Base-by-base conservation (phyloP, 1,139 yeast species). In the Blastobotrys arbuscula region DNA sequence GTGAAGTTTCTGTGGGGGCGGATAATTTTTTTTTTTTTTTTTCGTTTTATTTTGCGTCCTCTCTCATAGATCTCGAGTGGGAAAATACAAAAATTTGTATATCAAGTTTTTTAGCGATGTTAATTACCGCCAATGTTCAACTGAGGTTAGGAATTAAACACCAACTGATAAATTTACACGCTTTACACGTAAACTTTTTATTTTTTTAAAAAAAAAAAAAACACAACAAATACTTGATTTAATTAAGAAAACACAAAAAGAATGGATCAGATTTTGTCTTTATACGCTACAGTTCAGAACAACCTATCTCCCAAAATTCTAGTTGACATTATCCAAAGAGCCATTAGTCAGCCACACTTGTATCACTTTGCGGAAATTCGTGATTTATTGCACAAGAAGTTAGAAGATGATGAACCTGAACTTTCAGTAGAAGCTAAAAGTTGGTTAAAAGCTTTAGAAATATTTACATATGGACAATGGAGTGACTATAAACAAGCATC, bases 391-490 rank as follows among this genome's bases (percentile, higher is more conserved):
- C 44, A 10, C 5, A 16, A n/a, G 3, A 28, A 31, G 15, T 16
- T 34, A 42, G n/a, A 48, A 45, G 24, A 44, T 45, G 15, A 42
- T 26, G 13, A 44, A 30, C 28, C 44, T 15, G 34, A 44, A 3
- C 36, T 42, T 28, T 42, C 21, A 24, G 50, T 21, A 5, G 23
- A 19, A 42, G 28, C 3, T 37, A 4, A 28, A 28, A 20, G 21
- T 10, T 54, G 57, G 55, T 46, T 53, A 2, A 39, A 45, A 9
- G 39, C 53, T 6, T 52, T 58, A 8, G 53, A 52, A 3, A 51
- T 58, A 12, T 58, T 54, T 38, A 55, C 58, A 10, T 55, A 55
- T 44, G 60, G 60, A 5, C 40, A 41, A 28, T 58, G 61, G 59
- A 36, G 39, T 2, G 55, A 52, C 35, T 58, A 57, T 43, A 15